Evolutionary conservation across 306 rosid species (phyloP).

Genomic region (Phaseolus lunatus): DNA sequence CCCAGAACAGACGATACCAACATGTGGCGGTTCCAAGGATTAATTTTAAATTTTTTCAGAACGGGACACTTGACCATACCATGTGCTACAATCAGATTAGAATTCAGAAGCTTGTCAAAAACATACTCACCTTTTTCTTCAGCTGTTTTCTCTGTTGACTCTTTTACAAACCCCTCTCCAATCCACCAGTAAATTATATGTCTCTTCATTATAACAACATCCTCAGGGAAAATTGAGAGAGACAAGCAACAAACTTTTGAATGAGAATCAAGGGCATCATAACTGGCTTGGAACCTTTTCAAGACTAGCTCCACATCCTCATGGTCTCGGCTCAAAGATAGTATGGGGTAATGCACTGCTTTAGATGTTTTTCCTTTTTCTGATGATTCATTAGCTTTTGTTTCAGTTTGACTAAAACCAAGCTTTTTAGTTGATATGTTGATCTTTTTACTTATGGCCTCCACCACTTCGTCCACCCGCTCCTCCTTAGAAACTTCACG

Average conservation of each 20-base stretch:
- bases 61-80: background rate
- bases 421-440: background rate
- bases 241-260: constrained; percentile 51
- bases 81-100: constrained; percentile 15
- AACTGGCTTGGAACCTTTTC: constrained; percentile 47
- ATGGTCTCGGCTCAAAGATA: background rate
- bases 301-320: background rate
- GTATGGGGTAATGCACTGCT: background rate
- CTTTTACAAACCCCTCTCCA: constrained; percentile 47
- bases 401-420: background rate
- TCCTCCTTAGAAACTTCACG: background rate
- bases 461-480: background rate
- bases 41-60: constrained; percentile 15
- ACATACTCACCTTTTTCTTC: constrained; percentile 39
- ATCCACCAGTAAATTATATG: constrained; percentile 61
- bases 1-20: background rate
- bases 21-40: constrained; percentile 47
- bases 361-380: background rate
- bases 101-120: constrained; percentile 13
- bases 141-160: background rate
- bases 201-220: constrained; percentile 51
- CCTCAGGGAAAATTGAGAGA: constrained; percentile 52
- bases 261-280: constrained; percentile 44
- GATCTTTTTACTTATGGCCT: background rate
- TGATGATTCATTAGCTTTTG: background rate